phyloP scores from a whole-genome alignment of 2,329 filamentous ascomycete species.

The Didymosphaeria variabile region DNA sequence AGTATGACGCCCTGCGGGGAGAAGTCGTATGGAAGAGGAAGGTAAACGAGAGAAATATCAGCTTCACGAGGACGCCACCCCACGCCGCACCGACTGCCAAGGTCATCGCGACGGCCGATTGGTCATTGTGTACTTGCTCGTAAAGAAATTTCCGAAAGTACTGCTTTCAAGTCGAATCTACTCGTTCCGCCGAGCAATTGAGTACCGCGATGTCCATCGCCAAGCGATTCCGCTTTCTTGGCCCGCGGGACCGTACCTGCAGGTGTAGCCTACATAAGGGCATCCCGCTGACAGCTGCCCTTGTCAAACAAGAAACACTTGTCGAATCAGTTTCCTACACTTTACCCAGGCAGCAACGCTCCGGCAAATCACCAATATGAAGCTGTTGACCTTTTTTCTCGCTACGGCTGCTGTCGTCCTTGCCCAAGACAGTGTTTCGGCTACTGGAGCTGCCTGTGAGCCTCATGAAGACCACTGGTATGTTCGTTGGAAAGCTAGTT shows the following conservation, averaged over 20 bases:
- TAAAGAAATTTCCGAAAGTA: conserved; percentile 2
- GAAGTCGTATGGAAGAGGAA: not conserved
- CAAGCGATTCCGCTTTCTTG: conserved; percentile 9
- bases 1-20: not conserved
- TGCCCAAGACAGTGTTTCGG: conserved; percentile 12
- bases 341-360: not conserved
- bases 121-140: not conserved
- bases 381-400: conserved; percentile 13
- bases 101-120: not conserved
- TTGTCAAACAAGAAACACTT: not conserved
- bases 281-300: not conserved
- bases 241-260: conserved; percentile 7
- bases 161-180: not conserved
- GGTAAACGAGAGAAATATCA: not conserved
- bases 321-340: not conserved
- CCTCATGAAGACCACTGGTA: conserved; percentile 20
- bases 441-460: conserved; percentile 13
- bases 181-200: conserved; percentile 6
- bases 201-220: conserved; percentile 15
- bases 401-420: conserved; percentile 18
- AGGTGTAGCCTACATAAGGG: conserved; percentile 2
- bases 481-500: not conserved
- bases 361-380: conserved; percentile 8
- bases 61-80: not conserved
- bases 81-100: conserved; percentile 2